Base-by-base conservation (phyloP, 2,329 filamentous ascomycete genomes). In the Paraconiothyrium brasiliense region DNA sequence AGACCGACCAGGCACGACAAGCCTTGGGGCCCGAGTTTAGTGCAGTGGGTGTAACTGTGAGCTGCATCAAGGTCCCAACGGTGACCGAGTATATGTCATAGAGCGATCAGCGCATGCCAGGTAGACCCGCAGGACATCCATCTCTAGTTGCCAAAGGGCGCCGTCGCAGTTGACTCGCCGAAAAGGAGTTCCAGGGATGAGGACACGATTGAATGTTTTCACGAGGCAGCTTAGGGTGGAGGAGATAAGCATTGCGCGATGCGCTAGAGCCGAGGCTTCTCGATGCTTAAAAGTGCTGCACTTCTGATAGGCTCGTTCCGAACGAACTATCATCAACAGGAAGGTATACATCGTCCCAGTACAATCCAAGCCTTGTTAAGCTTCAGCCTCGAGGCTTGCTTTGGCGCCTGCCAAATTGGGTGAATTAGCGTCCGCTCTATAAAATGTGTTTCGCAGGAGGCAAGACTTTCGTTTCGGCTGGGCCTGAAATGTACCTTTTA, bases 301-400 rank as follows among this genome's bases (percentile, higher is more conserved):
- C 32, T 27, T 27, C 20, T 58, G 34, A 58, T 58, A 52, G 57
- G 57, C 24, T 32, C 49, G 11, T 32, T 8, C 7, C 13, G 6
- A 14, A 30, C 10, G 35, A 20, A 14, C 37, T 4, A n/a, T 35
- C 34, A 41, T 13, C 32, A 20, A 20, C 39, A 37, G 47, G 44
- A 50, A 14, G 22, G 50, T 44, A 30, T 11, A 6, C 13, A 16
- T 41, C 22, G n/a, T n/a, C 32, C 11, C 22, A 41, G 20, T 20
- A 43, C 5, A 30, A 11, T 30, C 9, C 37, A 54, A 58, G 57
- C 57, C 39, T 46, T 37, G 32, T 47, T 13, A 54, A 52, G 48
- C 57, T 54, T 46, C 37, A 51, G 30, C 48, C 39, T 35, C 30
- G 43, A 51, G 37, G 50, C 50, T 54, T 54, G 35, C 50, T 54